Conservation (phyloP, 495 filamentous ascomycete genomes). For the Mycothermus thermophilus region DNA sequence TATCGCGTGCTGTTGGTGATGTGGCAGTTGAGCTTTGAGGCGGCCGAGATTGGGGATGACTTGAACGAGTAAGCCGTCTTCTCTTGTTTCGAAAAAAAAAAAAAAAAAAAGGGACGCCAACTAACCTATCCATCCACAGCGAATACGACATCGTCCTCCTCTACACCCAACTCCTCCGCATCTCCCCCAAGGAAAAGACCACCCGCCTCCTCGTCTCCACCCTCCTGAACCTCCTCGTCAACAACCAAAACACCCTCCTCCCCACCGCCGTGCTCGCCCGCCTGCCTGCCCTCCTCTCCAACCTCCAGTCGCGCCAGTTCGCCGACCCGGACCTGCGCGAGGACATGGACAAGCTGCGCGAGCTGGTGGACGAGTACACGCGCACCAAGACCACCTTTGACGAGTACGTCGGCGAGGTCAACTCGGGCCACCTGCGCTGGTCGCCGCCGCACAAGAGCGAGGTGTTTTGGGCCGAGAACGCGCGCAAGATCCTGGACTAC, state of each 20-base stretch:
- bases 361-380: slow-evolving; percentile 84
- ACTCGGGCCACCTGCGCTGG: slow-evolving; percentile 84
- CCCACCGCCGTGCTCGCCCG: slow-evolving; percentile 69
- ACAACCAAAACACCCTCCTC: slow-evolving; percentile 64
- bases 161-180: slow-evolving; percentile 74
- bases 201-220: slow-evolving; percentile 83
- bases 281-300: slow-evolving; percentile 67
- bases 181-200: slow-evolving; percentile 96
- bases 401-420: slow-evolving; percentile 82
- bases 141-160: slow-evolving; percentile 86
- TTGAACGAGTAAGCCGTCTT: slow-evolving; percentile 56
- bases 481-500: slow-evolving; percentile 79
- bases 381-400: slow-evolving; percentile 96
- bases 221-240: slow-evolving; percentile 67
- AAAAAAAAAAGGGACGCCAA: background rate
- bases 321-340: slow-evolving; percentile 81
- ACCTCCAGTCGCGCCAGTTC: slow-evolving; percentile 67
- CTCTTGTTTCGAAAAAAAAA: background rate
- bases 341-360: slow-evolving; percentile 60
- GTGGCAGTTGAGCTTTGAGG: slow-evolving; percentile 95
- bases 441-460: slow-evolving; percentile 84
- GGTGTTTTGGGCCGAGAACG: slow-evolving; percentile 89
- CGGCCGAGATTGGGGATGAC: slow-evolving; percentile 65
- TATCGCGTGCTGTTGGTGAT: slow-evolving; percentile 87
- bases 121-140: slow-evolving; percentile 27